Conservation (phyloP, 2,329 filamentous ascomycete genomes). For the Claviceps quebecensis region DNA sequence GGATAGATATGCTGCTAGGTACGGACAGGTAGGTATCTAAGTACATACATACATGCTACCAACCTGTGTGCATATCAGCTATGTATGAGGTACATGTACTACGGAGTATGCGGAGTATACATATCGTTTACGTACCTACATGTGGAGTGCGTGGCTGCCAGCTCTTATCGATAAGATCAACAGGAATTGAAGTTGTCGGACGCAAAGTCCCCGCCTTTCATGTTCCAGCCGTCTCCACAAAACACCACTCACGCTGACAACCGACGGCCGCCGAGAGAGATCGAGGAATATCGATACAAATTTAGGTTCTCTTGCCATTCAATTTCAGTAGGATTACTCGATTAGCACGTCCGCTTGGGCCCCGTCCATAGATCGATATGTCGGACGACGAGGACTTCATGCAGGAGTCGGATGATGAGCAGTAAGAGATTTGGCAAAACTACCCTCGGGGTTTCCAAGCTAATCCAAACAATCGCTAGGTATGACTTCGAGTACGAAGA, state of each 20-base stretch:
- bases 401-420: conserved; percentile 34
- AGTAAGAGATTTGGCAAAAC: conserved; percentile 15
- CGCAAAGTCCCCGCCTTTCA: neutral
- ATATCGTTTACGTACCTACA: too few relatives aligned
- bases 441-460: neutral
- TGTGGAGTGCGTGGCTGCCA: too few relatives aligned
- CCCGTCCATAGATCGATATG: conserved; percentile 19
- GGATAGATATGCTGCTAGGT: too few relatives aligned
- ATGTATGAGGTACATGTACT: too few relatives aligned
- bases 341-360: too few relatives aligned
- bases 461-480: conserved; percentile 19
- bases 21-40: too few relatives aligned
- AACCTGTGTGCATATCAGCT: too few relatives aligned
- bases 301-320: neutral
- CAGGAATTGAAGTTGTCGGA: too few relatives aligned
- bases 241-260: neutral
- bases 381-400: conserved; percentile 38
- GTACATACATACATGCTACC: too few relatives aligned
- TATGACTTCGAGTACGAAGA: conserved; percentile 98
- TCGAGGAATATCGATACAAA: neutral
- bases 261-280: neutral
- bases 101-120: too few relatives aligned
- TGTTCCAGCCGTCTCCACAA: neutral
- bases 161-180: neutral
- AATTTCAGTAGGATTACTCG: neutral